phyloP scores from a whole-genome alignment of 106 monocot genomes.

The Dendrobium huoshanense region DNA sequence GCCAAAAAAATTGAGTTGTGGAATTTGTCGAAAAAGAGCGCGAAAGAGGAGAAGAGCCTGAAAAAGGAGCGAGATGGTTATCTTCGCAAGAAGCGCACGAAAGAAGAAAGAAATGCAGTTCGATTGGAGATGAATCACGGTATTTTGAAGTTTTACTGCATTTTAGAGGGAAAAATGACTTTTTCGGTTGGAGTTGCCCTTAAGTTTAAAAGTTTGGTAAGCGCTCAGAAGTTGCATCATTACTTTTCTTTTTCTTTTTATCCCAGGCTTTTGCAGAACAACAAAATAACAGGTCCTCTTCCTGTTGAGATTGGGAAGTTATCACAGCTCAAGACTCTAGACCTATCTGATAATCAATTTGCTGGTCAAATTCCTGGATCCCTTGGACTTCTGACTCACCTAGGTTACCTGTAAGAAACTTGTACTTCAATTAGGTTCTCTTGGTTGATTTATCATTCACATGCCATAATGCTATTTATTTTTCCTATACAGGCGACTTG shows the following conservation, averaged over 20 bases:
- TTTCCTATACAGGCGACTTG: slow-evolving; percentile 52
- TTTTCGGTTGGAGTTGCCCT: too few relatives aligned
- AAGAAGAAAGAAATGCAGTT: too few relatives aligned
- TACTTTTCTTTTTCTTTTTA: neutral
- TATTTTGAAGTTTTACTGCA: too few relatives aligned
- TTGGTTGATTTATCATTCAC: neutral
- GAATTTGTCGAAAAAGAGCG: too few relatives aligned
- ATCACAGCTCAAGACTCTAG: slow-evolving; percentile 64
- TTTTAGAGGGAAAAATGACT: too few relatives aligned
- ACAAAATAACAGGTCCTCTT: slow-evolving; percentile 65
- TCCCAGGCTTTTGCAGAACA: slow-evolving; percentile 80
- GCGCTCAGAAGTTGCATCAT: too few relatives aligned
- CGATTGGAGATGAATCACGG: too few relatives aligned
- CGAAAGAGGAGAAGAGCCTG: too few relatives aligned
- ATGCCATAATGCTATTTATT: neutral
- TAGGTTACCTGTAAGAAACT: slow-evolving; percentile 67
- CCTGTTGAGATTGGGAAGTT: slow-evolving; percentile 80
- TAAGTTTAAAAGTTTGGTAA: too few relatives aligned
- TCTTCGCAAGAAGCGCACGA: too few relatives aligned
- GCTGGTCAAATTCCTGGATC: slow-evolving; percentile 71
- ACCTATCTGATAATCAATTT: slow-evolving; percentile 83
- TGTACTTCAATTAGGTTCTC: neutral
- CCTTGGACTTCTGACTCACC: slow-evolving; percentile 57
- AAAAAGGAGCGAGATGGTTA: too few relatives aligned
- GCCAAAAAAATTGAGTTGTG: too few relatives aligned